Percentiles rank a stretch among this genome's conserved stretches.
Conservation (phyloP, 1,284 basidiomycete species). For the Rhodotorula sp. region DNA sequence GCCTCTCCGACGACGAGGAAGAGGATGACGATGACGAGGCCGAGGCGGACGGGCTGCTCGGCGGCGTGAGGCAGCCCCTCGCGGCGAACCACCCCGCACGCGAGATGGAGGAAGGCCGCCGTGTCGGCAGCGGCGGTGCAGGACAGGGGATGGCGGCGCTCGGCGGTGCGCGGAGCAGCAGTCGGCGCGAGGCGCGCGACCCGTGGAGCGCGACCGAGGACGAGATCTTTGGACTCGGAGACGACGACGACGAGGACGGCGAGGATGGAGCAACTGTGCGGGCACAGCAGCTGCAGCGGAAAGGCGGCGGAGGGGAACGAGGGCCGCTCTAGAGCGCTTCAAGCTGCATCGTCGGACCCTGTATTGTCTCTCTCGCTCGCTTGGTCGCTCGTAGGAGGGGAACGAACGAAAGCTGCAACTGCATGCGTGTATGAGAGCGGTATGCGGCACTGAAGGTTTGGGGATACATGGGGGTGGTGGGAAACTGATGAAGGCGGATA, state of each 20-base stretch:
- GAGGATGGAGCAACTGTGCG: background rate
- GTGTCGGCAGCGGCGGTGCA: background rate
- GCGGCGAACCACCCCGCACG: background rate
- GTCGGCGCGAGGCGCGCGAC: background rate
- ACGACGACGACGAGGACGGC: conserved; percentile 12
- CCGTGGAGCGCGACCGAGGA: conserved; percentile 19
- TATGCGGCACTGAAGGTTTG: no score
- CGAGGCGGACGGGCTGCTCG: background rate
- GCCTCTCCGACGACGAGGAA: conserved; percentile 2
- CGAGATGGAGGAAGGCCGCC: conserved; percentile 14
- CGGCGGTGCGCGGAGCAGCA: background rate
- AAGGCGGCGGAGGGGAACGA: background rate
- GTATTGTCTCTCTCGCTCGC: no score
- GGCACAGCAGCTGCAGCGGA: background rate
- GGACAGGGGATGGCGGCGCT: no score
- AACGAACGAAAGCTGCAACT: no score
- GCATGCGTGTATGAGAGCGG: no score
- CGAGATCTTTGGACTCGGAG: conserved; percentile 22
- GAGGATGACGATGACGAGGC: conserved; percentile 6
- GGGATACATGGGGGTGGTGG: no score
- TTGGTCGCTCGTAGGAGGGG: no score
- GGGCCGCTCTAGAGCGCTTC: background rate
- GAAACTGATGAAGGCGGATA: no score
- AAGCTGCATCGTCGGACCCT: background rate
- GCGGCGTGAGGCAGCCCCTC: background rate